Base-by-base conservation (phyloP, 2,329 filamentous ascomycete genomes). In the Cordyceps javanica region DNA sequence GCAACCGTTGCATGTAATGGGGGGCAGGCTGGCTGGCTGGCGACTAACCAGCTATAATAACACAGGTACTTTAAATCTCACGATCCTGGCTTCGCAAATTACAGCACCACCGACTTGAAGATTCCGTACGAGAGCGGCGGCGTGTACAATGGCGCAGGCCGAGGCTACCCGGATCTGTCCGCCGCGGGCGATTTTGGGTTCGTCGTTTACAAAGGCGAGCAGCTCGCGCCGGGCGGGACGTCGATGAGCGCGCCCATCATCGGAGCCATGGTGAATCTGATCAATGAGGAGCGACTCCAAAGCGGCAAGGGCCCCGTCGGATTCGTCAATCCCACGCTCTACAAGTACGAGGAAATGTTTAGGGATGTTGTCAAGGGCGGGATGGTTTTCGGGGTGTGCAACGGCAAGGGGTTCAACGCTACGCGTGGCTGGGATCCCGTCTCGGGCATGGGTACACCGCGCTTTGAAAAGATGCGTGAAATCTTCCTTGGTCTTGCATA, bases 161-260 rank as follows among this genome's bases (percentile, higher is more conserved):
- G 73, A 38, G 73, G 66, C 2, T 75, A 72, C 54, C 73, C 73
- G 1, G 73, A 75, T 53, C 62, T 76, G 4, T 63, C 66, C 7
- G 69, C 70, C 5, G 72, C 83, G 50, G 73, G 81, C 2, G 67
- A 78, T 30, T 70, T 79, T 49, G 75, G 75, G 23, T 65, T 68
- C 9, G 77, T 77, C 58, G 1, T 79, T 70, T 38, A 48, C 23
- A 13, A 39, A 26, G 63, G 62, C 6, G 32, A 78, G 42, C 9
- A 26, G 9, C 25, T 7, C 2, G 57, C 52, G 19, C 30, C 34
- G 11, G 57, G 30, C 45, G 63, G 62, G 1, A 62, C 63, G 4
- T 59, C 54, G 13, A 49, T 58, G 26, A 48, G 60, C 16, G 55
- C 61, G 11, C 63, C 62, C n/a, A 42, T 65, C 5, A 21, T 60